These are phyloP conservation scores for Penicillium hesseltinei DNA, from an alignment of 2,329 filamentous ascomycete species.

Conservation along the genomic window DNA sequence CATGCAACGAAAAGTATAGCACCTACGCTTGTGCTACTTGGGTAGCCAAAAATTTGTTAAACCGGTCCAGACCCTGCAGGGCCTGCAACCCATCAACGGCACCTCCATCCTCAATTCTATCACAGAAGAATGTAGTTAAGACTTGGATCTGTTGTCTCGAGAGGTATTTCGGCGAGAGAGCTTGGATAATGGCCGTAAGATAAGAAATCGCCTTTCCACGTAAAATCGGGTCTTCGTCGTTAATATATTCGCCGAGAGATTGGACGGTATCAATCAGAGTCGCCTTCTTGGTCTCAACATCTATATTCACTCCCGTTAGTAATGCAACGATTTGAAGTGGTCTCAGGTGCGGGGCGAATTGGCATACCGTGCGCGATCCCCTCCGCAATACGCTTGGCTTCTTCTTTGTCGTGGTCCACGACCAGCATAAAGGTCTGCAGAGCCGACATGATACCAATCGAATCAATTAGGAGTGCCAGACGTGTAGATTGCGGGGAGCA, in stretches of 20 bases:
- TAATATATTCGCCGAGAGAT: slow-evolving; percentile 65
- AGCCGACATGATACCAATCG: slow-evolving; percentile 44
- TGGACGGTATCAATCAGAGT: slow-evolving; percentile 63
- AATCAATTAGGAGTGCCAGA: slow-evolving; percentile 14
- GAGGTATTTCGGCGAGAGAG: slow-evolving; percentile 55
- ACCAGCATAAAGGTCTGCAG: slow-evolving; percentile 50
- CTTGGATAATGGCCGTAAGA: slow-evolving; percentile 45
- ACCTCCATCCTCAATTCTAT: slow-evolving; percentile 62
- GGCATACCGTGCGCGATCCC: slow-evolving; percentile 44
- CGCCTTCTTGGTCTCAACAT: slow-evolving; percentile 58
- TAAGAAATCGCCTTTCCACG: slow-evolving; percentile 57
- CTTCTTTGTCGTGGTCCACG: slow-evolving; percentile 47
- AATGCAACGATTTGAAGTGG: slow-evolving; percentile 7
- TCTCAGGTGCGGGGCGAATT: slow-evolving; percentile 7
- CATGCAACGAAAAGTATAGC: slow-evolving; percentile 6
- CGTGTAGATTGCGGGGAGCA: slow-evolving; percentile 10
- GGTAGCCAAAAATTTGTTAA: slow-evolving; percentile 56
- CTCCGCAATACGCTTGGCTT: slow-evolving; percentile 46
- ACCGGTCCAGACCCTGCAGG: slow-evolving; percentile 59
- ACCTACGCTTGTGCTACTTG: slow-evolving; percentile 54
- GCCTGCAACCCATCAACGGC: slow-evolving; percentile 59
- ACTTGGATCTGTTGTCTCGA: slow-evolving; percentile 62
- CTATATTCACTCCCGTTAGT: slow-evolving; percentile 36
- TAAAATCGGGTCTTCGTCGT: slow-evolving; percentile 60
- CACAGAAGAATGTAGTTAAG: slow-evolving; percentile 63